Evolutionary conservation across 805 yeast species (phyloP), one percentile per base, ranked within the genome.

Genomic region (Candida pseudoglaebosa): DNA sequence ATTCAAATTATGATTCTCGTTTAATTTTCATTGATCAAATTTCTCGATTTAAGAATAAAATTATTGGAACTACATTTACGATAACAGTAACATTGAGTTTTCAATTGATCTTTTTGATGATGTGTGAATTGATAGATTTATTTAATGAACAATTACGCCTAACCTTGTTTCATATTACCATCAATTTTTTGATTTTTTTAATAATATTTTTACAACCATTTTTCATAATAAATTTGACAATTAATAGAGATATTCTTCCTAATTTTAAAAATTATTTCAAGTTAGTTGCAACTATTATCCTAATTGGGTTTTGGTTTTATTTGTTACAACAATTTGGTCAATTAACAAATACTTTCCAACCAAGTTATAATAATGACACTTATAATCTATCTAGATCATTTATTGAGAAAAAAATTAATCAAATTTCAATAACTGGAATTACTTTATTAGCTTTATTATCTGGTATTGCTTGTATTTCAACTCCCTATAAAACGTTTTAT

Each of bases 381-480:
- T 41, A 47, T 28, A 26, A n/a, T n/a, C n/a, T n/a, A n/a, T 36
- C 53, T 10, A 49, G 55, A 21, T 50, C 65, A 16, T 43, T 65
- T n/a, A 45, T 70, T n/a, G 68, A 69, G 34, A 54, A 57, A 14
- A 70, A 74, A 38, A 59, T 75, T 32, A 70, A 66, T 44, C 72
- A 74, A 46, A 48, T 76, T 21, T 63, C 72, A 3, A 51, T 75
- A 32, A 58, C 71, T 19, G 82, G 82, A 0, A 68, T 76, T 21
- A 61, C 75, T n/a, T 64, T 71, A 36, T 61, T 76, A 37, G 75
- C 78, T 0, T 45, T 71, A 1, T 54, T 76, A 14, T 73, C 77
- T 8, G 81, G 81, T 2, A 63, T 75, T 31, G 81, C 80, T 1
- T 70, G 76, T 5, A 55, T 71, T 10, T 65, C 76, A 30, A 71